Base-by-base conservation (phyloP, 2,329 filamentous ascomycete species). In the Neocucurbitaria cava region DNA sequence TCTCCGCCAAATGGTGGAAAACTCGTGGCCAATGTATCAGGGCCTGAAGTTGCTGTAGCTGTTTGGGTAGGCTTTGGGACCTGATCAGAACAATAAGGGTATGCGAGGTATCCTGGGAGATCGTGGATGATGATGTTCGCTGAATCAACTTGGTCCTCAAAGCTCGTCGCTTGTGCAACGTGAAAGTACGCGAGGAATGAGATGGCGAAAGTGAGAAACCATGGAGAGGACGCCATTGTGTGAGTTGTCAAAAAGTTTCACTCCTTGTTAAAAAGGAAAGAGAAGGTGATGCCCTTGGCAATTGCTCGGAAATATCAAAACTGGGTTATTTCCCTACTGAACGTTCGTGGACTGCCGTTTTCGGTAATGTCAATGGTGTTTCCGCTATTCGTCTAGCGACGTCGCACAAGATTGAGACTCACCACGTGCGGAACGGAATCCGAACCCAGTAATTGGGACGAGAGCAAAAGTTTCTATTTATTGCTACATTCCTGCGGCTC, bases 291-390 rank as follows among this genome's bases (percentile, higher is more conserved):
- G 15, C 20, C 28, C 13, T 26, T 18, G 18, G 21, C 39, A 28
- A 40, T 13, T 42, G 26, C 17, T 24, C 15, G 24, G 35, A 46
- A 35, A 46, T 36, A 3, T 35, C 41, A 28, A 35, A 33, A 28
- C 41, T 46, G 18, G 33, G 18, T 41, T 17, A 26, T 13, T 26
- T 48, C 40, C 30, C 17, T 9, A 40, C 15, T 20, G 41, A 30
- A 13, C 21, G 30, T 39, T 56, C 49, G 36, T 50, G 31, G 35
- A 49, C 18, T 56, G 52, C 46, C 46, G 54, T 41, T 45, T 51
- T 49, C 54, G 42, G 41, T 24, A 15, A 28, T 43, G 24, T 30
- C 24, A 18, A 30, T 9, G 9, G 15, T 9, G 26, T n/a, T 43
- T 18, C 41, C 41, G 23, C 23, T 30, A 3, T 18, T 18, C 24